Percentiles rank a stretch among this genome's conserved stretches.
Conservation (phyloP, 2,329 filamentous ascomycete species). For the Ascochyta lentis region DNA sequence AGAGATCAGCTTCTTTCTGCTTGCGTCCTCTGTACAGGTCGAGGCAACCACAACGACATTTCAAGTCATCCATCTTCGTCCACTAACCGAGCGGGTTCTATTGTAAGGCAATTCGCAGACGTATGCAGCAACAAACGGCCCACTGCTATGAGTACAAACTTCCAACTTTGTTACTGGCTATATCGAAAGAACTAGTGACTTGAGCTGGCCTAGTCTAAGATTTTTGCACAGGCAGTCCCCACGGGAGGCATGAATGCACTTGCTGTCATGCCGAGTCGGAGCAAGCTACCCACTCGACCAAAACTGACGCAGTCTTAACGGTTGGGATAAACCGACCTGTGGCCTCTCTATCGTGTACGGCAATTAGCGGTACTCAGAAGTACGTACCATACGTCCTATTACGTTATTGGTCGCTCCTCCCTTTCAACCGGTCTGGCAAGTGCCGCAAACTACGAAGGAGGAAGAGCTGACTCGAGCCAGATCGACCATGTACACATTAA, state of each 20-base stretch:
- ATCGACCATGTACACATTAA: slow-evolving; percentile 69
- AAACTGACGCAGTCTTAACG: slow-evolving; percentile 51
- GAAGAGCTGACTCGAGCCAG: slow-evolving; percentile 42
- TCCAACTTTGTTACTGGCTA: too few species aligned
- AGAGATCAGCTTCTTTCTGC: too few species aligned
- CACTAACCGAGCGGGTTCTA: too few species aligned
- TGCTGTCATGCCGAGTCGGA: slow-evolving; percentile 57
- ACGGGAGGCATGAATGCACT: slow-evolving; percentile 53
- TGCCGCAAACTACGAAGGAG: background rate
- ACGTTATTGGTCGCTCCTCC: slow-evolving; percentile 68
- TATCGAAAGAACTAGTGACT: too few species aligned
- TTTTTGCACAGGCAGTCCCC: slow-evolving; percentile 53
- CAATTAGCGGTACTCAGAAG: slow-evolving; percentile 46
- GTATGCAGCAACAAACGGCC: too few species aligned
- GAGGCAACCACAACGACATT: too few species aligned
- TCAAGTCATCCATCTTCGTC: too few species aligned
- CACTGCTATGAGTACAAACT: too few species aligned
- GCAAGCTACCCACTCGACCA: slow-evolving; percentile 52
- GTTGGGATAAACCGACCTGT: slow-evolving; percentile 33
- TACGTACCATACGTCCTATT: slow-evolving; percentile 56
- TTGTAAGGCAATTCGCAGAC: too few species aligned
- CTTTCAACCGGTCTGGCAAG: slow-evolving; percentile 67
- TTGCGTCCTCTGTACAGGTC: too few species aligned
- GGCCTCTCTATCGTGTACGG: slow-evolving; percentile 37
- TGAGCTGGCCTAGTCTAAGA: slow-evolving; percentile 50